Evolutionary conservation across 257 asterid species (phyloP).

Genomic region (Solanum raphanifolium): DNA sequence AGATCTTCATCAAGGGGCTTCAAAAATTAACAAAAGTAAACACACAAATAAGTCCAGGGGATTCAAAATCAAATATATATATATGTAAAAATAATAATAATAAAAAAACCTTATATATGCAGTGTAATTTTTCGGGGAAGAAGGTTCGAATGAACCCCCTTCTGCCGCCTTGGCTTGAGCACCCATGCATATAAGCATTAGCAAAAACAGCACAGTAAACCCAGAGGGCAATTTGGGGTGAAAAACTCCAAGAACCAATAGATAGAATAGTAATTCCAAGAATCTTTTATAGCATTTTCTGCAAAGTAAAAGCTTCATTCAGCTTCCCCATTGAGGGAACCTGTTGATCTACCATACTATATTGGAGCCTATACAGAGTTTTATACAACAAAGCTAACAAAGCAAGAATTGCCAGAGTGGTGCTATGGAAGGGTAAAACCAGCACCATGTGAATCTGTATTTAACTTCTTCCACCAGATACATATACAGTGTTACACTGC

Average conservation of each 20-base stretch:
- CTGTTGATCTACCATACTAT: background rate
- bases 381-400: background rate
- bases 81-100: too few species aligned
- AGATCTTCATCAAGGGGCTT: too few species aligned
- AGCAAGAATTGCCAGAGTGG: background rate
- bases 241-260: background rate
- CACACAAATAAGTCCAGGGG: too few species aligned
- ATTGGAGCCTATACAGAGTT: background rate
- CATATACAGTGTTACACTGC: background rate
- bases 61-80: too few species aligned
- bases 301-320: background rate
- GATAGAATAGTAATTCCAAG: background rate
- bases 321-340: background rate
- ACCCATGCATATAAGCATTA: background rate
- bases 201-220: background rate
- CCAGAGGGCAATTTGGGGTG: background rate
- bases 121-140: too few species aligned
- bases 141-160: background rate
- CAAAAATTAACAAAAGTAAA: too few species aligned
- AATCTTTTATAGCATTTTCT: background rate
- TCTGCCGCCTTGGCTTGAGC: background rate
- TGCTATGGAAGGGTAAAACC: background rate
- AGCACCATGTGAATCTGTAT: background rate
- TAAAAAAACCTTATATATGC: too few species aligned
- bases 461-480: background rate